Percentiles rank a stretch among this genome's conserved stretches.
Conservation (phyloP, 768 basidiomycete species). For the Kwoniella bestiolae region DNA sequence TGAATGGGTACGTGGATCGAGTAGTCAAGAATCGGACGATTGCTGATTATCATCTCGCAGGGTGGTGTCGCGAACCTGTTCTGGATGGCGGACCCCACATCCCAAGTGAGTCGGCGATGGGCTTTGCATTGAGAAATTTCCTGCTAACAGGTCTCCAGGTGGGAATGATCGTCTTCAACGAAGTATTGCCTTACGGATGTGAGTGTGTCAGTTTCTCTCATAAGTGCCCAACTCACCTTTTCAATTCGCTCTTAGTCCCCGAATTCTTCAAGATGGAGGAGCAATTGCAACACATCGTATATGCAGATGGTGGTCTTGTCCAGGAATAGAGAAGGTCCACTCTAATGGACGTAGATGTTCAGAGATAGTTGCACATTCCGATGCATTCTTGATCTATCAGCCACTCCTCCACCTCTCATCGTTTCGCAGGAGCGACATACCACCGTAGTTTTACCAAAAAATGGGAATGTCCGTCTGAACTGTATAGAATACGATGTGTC, state of each 20-base stretch:
- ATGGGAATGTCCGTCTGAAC: no score
- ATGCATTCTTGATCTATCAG: background rate
- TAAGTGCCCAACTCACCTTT: no score
- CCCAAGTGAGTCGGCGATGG: conserved; percentile 10
- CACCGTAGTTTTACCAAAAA: no score
- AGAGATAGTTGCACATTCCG: background rate
- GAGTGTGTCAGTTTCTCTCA: background rate
- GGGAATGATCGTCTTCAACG: conserved; percentile 24
- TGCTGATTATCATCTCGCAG: background rate
- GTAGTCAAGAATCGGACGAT: background rate
- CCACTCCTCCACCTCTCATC: no score
- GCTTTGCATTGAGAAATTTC: no score
- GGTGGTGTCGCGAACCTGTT: conserved; percentile 20
- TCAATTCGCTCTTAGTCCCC: conserved; percentile 19
- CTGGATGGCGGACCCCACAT: conserved; percentile 28
- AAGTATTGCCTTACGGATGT: conserved; percentile 24
- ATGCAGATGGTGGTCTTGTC: conserved; percentile 16
- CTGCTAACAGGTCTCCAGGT: background rate
- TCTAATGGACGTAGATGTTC: background rate
- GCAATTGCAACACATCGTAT: conserved; percentile 21
- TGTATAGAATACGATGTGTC: no score
- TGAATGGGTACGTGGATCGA: conserved; percentile 25
- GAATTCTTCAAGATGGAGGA: conserved; percentile 21
- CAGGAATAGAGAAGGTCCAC: background rate
- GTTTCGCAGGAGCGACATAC: no score